Conservation (phyloP, 176 grass and related monocot species). For the Oropetium thomaeum region DNA sequence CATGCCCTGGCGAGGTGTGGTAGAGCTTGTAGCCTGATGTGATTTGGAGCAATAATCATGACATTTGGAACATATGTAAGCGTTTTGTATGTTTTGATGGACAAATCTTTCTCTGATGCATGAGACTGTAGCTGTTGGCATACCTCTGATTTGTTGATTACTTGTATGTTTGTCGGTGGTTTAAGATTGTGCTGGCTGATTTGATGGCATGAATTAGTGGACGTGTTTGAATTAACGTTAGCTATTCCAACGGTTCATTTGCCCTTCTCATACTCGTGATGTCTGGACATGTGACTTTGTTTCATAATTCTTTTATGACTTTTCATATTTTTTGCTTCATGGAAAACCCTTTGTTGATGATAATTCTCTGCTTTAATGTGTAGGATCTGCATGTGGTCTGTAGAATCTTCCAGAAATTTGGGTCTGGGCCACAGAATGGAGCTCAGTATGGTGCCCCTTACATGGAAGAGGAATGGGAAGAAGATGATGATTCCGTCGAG, state of each 20-base stretch:
- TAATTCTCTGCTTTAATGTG: constrained; percentile 27
- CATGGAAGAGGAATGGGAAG: constrained; percentile 94
- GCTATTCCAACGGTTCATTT: too few species aligned
- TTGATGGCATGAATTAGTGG: background rate
- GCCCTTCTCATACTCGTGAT: too few species aligned
- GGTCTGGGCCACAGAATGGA: constrained; percentile 78
- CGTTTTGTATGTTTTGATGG: constrained; percentile 25
- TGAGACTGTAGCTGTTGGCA: background rate
- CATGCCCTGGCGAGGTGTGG: background rate
- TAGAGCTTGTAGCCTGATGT: constrained; percentile 18
- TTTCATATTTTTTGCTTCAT: background rate
- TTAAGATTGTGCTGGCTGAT: background rate
- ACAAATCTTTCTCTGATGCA: constrained; percentile 4
- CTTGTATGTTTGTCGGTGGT: background rate
- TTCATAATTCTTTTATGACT: background rate
- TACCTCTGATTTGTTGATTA: background rate
- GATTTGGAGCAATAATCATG: constrained; percentile 18
- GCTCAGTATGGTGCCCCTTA: constrained; percentile 93
- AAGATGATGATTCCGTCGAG: constrained; percentile 52
- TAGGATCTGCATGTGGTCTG: constrained; percentile 90
- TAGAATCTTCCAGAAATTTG: constrained; percentile 88
- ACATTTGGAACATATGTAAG: constrained; percentile 8
- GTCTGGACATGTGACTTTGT: background rate
- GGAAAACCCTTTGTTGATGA: background rate
- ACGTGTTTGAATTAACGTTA: background rate